Evolutionary conservation across 192 early-diverging fungal genomes (phyloP).

Genomic region (Umbelopsis sp.): DNA sequence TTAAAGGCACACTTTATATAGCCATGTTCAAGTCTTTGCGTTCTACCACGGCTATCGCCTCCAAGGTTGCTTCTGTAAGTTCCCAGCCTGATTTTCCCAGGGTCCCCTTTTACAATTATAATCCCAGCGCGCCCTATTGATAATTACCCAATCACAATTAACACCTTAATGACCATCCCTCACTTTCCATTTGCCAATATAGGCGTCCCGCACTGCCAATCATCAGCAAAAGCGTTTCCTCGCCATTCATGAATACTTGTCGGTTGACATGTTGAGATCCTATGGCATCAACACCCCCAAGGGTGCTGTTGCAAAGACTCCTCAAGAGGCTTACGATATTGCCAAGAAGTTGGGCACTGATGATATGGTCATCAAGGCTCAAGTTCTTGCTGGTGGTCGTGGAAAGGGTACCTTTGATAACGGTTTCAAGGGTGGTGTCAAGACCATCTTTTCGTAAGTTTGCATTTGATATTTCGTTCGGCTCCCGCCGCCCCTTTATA

Average conservation of each 20-base stretch:
- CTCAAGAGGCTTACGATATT: constrained; percentile 85
- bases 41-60: constrained; percentile 29
- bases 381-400: constrained; percentile 98
- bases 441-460: constrained; percentile 86
- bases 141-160: background rate
- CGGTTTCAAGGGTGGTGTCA: constrained; percentile 96
- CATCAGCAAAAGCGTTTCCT: constrained; percentile 82
- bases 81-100: background rate
- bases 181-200: background rate
- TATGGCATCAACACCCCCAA: constrained; percentile 92
- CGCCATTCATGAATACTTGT: constrained; percentile 97
- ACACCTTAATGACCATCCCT: too few relatives aligned
- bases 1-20: background rate
- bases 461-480: background rate
- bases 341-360: constrained; percentile 71
- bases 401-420: constrained; percentile 97
- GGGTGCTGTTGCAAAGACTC: constrained; percentile 86
- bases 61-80: constrained; percentile 35
- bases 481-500: background rate
- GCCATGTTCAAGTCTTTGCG: constrained; percentile 38
- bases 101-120: background rate
- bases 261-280: constrained; percentile 87
- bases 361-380: constrained; percentile 41
- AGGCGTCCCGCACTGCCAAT: constrained; percentile 32
- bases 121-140: background rate